Evolutionary conservation across 2,329 filamentous ascomycete species (phyloP).

Genomic region (Byssochlamys sp.): DNA sequence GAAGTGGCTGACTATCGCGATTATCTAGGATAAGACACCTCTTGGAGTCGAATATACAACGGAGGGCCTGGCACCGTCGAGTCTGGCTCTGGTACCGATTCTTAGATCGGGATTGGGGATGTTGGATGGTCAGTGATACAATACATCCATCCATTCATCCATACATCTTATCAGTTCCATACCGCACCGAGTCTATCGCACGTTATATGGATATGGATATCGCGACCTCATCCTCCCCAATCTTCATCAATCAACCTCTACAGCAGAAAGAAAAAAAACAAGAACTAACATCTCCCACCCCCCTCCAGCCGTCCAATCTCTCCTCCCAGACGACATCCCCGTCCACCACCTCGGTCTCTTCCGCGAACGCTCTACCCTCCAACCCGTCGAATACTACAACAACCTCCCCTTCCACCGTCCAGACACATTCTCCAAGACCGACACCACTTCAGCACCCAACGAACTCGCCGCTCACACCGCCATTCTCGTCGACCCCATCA

Average conservation of each 20-base stretch:
- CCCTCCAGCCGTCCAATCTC: conserved; percentile 56
- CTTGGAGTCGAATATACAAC: conserved; percentile 67
- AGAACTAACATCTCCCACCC: not conserved
- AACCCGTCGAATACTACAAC: conserved; percentile 61
- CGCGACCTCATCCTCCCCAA: not conserved
- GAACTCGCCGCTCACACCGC: conserved; percentile 52
- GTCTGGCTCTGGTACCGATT: conserved; percentile 78
- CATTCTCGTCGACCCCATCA: conserved; percentile 69
- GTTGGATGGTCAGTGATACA: conserved; percentile 57
- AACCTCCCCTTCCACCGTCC: conserved; percentile 61
- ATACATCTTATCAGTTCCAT: not conserved
- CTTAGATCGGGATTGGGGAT: conserved; percentile 85
- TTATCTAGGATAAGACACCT: conserved; percentile 60
- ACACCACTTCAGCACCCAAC: conserved; percentile 22
- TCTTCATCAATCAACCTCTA: not conserved
- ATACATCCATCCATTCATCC: not conserved
- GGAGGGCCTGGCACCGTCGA: conserved; percentile 52
- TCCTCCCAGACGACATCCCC: conserved; percentile 67
- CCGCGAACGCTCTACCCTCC: conserved; percentile 39
- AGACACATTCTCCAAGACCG: conserved; percentile 10
- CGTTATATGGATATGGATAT: too few relatives aligned
- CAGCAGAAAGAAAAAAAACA: not conserved
- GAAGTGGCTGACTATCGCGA: not conserved
- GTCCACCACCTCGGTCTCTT: conserved; percentile 90
- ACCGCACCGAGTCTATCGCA: not conserved